These are phyloP conservation scores for Chrysopogon serrulatus DNA, from an alignment of 176 grass and related monocot species.

Conservation along the genomic window DNA sequence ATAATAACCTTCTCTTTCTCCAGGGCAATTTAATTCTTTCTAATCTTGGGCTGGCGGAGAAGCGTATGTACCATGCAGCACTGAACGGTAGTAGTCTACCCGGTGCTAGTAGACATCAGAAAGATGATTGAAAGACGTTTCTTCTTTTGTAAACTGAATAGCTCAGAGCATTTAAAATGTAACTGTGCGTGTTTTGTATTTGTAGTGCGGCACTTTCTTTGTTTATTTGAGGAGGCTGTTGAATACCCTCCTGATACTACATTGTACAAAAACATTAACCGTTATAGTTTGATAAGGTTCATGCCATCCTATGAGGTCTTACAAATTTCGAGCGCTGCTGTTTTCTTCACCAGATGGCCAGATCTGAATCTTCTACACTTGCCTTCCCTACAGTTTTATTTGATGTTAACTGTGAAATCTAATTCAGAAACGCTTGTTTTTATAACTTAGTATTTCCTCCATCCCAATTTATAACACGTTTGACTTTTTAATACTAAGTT, in stretches of 20 bases:
- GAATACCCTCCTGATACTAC: constrained; percentile 28
- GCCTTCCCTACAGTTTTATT: constrained; percentile 65
- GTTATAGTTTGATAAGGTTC: not conserved
- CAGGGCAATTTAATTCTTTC: constrained; percentile 92
- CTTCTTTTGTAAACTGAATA: constrained; percentile 16
- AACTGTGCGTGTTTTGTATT: constrained; percentile 24
- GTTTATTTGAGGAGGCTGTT: constrained; percentile 17
- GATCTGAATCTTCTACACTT: constrained; percentile 59
- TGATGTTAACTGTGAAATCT: constrained; percentile 42
- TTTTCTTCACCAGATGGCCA: constrained; percentile 17
- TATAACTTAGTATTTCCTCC: too few species aligned
- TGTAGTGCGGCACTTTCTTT: constrained; percentile 17
- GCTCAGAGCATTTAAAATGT: constrained; percentile 26
- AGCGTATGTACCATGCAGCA: constrained; percentile 78
- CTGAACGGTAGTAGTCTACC: constrained; percentile 71
- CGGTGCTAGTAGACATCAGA: constrained; percentile 60
- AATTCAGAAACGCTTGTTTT: constrained; percentile 41
- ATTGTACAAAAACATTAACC: constrained; percentile 34
- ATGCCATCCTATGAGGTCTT: not conserved
- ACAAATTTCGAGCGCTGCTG: not conserved
- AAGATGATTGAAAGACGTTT: constrained; percentile 70
- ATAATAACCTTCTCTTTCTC: constrained; percentile 9
- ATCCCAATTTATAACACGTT: too few species aligned
- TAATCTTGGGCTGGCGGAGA: constrained; percentile 76
- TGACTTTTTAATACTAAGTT: too few species aligned